These are phyloP conservation scores for Metarhizium humberi DNA, from an alignment of 2,329 filamentous ascomycete species.

Conservation along the genomic window DNA sequence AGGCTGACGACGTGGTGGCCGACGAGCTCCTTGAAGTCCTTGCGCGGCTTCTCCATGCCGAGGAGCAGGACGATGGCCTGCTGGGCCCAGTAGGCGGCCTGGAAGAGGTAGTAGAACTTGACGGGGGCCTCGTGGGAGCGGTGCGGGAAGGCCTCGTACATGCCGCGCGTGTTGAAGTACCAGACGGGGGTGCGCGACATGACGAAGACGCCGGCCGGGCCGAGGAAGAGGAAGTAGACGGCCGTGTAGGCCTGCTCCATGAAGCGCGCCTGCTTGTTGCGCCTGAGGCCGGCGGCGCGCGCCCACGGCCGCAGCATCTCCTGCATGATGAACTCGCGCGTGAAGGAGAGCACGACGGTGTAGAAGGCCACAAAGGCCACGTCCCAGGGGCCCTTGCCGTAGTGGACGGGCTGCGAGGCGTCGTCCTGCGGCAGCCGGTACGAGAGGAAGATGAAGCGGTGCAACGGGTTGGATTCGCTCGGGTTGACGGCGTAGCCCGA, in stretches of 20 bases:
- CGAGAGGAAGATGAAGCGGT: constrained; percentile 80
- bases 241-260: constrained; percentile 97
- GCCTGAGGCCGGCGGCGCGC: constrained; percentile 57
- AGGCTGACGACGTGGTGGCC: constrained; percentile 87
- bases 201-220: constrained; percentile 77
- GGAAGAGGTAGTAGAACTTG: constrained; percentile 94
- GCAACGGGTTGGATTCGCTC: constrained; percentile 65
- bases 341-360: constrained; percentile 81
- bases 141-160: constrained; percentile 87
- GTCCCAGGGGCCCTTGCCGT: constrained; percentile 83
- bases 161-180: constrained; percentile 88
- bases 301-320: constrained; percentile 72
- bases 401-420: constrained; percentile 48
- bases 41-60: constrained; percentile 84
- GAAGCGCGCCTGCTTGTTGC: constrained; percentile 78
- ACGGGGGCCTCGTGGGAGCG: constrained; percentile 68
- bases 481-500: constrained; percentile 67
- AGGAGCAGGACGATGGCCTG: constrained; percentile 82
- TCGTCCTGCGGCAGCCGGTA: constrained; percentile 56
- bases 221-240: constrained; percentile 76
- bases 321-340: constrained; percentile 94
- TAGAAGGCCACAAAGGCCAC: constrained; percentile 85
- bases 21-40: constrained; percentile 91
- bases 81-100: constrained; percentile 93
- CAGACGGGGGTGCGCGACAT: constrained; percentile 88